Evolutionary conservation across 345 rosid species (phyloP), one percentile per base, ranked within the genome.

Genomic region (Syzygium oleosum): DNA sequence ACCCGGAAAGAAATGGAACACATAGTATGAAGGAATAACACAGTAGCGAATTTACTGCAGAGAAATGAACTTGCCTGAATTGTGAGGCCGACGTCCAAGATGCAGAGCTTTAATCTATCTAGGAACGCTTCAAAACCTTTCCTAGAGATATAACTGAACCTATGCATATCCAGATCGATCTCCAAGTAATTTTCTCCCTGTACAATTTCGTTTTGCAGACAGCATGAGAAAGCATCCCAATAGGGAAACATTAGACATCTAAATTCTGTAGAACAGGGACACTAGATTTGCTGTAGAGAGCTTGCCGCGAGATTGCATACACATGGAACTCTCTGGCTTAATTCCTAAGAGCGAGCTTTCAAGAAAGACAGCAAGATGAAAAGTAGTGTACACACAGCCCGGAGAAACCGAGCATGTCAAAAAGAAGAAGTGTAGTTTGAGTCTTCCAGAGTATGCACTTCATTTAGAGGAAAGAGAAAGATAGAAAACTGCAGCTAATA

Each of bases 91-190:
- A 97, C 96, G 84, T 96, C 99, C 90, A 96, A 91, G 91, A 93
- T 87, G 77, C 98, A 95, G 29, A 85, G 88, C 95, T 94, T 96
- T 85, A 97, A 93, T 89, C 96, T 93, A 88, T 95, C 94, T 84
- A 95, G 93, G 90, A 97, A 95, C 86, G 96, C 90, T 93, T 94
- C 99, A 87, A 97, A 94, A 51, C 99, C 99, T 92, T 95, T 97
- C 89, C 99, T 91, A 55, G 99, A 94, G 65, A 98, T 94, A 91
- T 94, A 98, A 92, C 98, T 91, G 89, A 96, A 98, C 91, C 99
- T 95, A 88, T 98, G 99, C 96, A 98, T 96, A 92, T 98, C 99
- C 51, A 98, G 91, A 91, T 98, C 99, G 3, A 98, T 93, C 93
- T 96, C 99, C 1, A 98, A 91, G 94, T 95, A 96, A 87, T 96